Evolutionary conservation across 306 rosid species (phyloP), one percentile per base, ranked within the genome.

Genomic region (Gillenia trifoliata): DNA sequence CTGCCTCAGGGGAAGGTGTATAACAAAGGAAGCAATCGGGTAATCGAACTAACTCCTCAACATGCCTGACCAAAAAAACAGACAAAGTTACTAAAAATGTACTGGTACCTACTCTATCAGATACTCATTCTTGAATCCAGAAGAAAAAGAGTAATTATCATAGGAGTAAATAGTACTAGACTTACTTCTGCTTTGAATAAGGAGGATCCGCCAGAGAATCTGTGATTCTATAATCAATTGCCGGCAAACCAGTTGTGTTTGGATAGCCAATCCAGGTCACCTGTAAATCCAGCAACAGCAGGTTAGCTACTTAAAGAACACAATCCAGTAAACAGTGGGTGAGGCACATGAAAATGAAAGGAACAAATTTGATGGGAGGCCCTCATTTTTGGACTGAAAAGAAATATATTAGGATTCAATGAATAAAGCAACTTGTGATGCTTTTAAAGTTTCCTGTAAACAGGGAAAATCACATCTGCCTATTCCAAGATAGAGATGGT

Each of bases 191-290:
- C 84, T 89, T 87, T 75, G 98, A 84, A 57, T 89, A 86, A 54
- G 89, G 88, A 81, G 96, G 91, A 77, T 94, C 99, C n/a, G 92
- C 93, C 81, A 87, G 84, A 23, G 99, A 87, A 90, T 94, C 99
- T 50, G 95, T 86, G 72, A 94, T 88, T 83, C 99, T 92, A 70
- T 94, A 94, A 80, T 94, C 99, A 84, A 94, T 87, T 22, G 98
- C 72, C 64, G 98, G 98, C 87, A 94, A 90, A 68, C 99, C 99
- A 64, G 99, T 94, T 64, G 99, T 94, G 84, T 94, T 94, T 40
- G 99, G 99, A 79, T 94, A 94, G 65, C 99, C 99, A 79, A 94
- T 94, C 99, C 99, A 94, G 77, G 98, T 92, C 66, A 90, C 99
- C 99, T 94, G 80, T 66, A 77, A 15, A 75, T 73, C 76, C 78